phyloP scores from a whole-genome alignment of 2,329 filamentous ascomycete species.

The Pseudocercospora ulei region DNA sequence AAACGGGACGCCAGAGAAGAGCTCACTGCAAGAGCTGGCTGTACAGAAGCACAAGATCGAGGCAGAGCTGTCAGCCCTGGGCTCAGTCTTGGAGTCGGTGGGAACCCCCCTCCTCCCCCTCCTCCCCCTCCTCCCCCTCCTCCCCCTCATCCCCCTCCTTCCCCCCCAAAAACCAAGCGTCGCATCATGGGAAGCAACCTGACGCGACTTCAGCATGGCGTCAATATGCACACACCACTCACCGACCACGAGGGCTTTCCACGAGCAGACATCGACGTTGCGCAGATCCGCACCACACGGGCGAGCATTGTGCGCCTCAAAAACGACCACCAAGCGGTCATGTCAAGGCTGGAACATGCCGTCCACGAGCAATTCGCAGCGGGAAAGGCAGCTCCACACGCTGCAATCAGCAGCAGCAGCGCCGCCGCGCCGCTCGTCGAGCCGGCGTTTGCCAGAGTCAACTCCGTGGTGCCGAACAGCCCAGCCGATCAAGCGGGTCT shows the following conservation, averaged over 20 bases:
- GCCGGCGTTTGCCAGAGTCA: conserved; percentile 77
- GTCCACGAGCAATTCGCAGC: conserved; percentile 80
- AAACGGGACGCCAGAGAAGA: conserved; percentile 45
- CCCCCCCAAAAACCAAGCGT: background rate
- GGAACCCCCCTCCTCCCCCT: too few species aligned
- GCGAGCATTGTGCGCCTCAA: conserved; percentile 78
- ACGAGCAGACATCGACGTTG: conserved; percentile 84
- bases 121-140: too few species aligned
- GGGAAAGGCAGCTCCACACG: conserved; percentile 22
- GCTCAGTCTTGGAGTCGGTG: conserved; percentile 81
- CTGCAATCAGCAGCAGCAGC: conserved; percentile 9
- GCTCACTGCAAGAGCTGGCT: conserved; percentile 70
- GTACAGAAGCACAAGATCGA: conserved; percentile 76
- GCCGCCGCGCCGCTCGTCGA: conserved; percentile 37
- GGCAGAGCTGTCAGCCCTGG: conserved; percentile 72
- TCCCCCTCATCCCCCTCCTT: too few species aligned
- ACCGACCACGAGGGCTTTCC: conserved; percentile 87
- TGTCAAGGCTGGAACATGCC: conserved; percentile 70
- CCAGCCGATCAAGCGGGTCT: conserved; percentile 77
- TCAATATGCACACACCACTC: conserved; percentile 82
- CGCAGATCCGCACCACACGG: conserved; percentile 90
- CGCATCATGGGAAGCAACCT: conserved; percentile 10
- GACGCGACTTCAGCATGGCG: conserved; percentile 61
- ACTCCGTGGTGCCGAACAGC: conserved; percentile 65
- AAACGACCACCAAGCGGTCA: conserved; percentile 88